Percentiles rank a stretch among this genome's conserved stretches.
phyloP scores from a whole-genome alignment of 179 eudicot species.

The Nepenthes alata region DNA sequence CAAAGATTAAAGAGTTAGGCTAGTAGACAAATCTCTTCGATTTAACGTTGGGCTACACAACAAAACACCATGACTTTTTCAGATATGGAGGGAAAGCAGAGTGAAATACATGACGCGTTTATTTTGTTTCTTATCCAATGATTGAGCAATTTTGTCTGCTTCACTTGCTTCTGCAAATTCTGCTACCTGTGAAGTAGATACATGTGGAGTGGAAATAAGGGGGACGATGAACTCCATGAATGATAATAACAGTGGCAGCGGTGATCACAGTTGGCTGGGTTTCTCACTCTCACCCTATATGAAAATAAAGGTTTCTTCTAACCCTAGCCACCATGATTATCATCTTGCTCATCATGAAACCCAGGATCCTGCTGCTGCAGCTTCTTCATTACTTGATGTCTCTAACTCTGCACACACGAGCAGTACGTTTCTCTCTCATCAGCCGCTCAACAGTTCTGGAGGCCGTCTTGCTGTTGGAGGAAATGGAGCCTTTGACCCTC shows the following conservation, averaged over 20 bases:
- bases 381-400: background rate
- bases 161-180: conserved; percentile 4
- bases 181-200: background rate
- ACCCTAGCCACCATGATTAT: conserved; percentile 6
- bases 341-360: conserved; percentile 10
- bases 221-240: conserved; percentile 32
- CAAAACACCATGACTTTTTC: conserved; percentile 8
- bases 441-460: conserved; percentile 16
- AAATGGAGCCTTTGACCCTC: conserved; percentile 31
- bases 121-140: conserved; percentile 30
- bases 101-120: conserved; percentile 20
- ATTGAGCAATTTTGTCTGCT: conserved; percentile 19
- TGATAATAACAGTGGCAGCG: conserved; percentile 18
- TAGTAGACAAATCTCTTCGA: conserved; percentile 8
- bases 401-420: background rate
- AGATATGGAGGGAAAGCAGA: conserved; percentile 3
- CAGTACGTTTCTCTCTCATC: conserved; percentile 5
- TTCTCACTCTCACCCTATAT: conserved; percentile 50
- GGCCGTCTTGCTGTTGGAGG: conserved; percentile 23
- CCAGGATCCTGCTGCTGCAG: background rate
- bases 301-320: conserved; percentile 32
- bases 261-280: conserved; percentile 36
- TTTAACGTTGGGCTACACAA: conserved; percentile 9
- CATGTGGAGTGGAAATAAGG: background rate
- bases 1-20: conserved; percentile 2